These are phyloP conservation scores for Acmispon strigosus DNA, from an alignment of 306 rosid genomes.

Conservation along the genomic window DNA sequence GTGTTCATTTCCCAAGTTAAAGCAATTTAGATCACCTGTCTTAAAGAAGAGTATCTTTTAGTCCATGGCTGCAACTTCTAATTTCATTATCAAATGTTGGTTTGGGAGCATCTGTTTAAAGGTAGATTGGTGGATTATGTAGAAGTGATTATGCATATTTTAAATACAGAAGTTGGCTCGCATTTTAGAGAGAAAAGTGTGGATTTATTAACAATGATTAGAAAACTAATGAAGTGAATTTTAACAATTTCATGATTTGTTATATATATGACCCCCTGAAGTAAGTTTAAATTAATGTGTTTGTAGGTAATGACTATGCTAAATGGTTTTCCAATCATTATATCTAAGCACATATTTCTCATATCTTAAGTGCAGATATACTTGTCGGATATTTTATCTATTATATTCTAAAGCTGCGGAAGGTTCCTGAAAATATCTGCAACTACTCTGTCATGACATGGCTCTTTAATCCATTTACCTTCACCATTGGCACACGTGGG, in stretches of 20 bases:
- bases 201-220: not conserved
- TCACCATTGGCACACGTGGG: constrained; percentile 90
- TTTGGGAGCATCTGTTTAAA: not conserved
- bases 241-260: not conserved
- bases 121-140: not conserved
- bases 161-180: not conserved
- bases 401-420: constrained; percentile 63
- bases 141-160: not conserved
- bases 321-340: not conserved
- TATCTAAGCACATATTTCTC: constrained; percentile 3
- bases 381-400: constrained; percentile 79
- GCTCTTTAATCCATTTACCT: constrained; percentile 90
- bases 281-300: not conserved
- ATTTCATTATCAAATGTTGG: not conserved
- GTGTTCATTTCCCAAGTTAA: not conserved
- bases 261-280: not conserved
- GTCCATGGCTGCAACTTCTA: not conserved
- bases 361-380: constrained; percentile 51
- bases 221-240: not conserved
- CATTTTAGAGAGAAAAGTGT: not conserved
- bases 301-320: not conserved
- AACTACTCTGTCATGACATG: constrained; percentile 58
- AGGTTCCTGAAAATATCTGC: constrained; percentile 64
- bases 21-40: not conserved
- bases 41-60: not conserved